Evolutionary conservation across 768 basidiomycete genomes (phyloP).

Genomic region (Xerocomellus amylosporus): DNA sequence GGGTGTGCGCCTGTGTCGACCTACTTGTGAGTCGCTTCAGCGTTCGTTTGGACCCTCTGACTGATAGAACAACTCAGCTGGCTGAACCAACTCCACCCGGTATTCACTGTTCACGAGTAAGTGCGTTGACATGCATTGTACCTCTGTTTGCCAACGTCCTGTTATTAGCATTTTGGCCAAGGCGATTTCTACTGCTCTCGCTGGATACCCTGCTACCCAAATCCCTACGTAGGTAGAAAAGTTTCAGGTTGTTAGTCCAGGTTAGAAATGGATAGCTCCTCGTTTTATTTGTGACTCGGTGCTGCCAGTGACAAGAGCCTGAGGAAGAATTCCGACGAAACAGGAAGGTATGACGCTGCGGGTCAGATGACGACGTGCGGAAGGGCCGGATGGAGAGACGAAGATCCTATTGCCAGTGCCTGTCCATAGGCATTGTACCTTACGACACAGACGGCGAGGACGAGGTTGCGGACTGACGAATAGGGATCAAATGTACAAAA

Average conservation of each 20-base stretch:
- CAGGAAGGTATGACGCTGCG: slow-evolving; percentile 2
- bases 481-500: slow-evolving; percentile 17
- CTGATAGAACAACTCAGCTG: slow-evolving; percentile 39
- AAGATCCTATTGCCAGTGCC: too few relatives aligned
- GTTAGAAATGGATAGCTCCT: not conserved
- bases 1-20: slow-evolving; percentile 64
- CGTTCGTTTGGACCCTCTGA: not conserved
- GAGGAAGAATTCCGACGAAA: too few relatives aligned
- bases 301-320: too few relatives aligned
- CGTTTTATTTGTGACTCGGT: not conserved
- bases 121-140: slow-evolving; percentile 14
- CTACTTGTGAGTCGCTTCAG: slow-evolving; percentile 51
- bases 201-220: slow-evolving; percentile 27
- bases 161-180: slow-evolving; percentile 47
- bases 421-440: too few relatives aligned
- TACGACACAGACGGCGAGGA: too few relatives aligned
- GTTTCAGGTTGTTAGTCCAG: not conserved
- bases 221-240: slow-evolving; percentile 6
- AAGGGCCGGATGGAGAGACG: too few relatives aligned
- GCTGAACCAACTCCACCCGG: slow-evolving; percentile 59
- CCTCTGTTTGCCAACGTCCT: not conserved
- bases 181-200: slow-evolving; percentile 45
- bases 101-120: slow-evolving; percentile 65
- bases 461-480: not conserved
- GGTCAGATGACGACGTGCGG: slow-evolving; percentile 6